Evolutionary conservation across 2,329 filamentous ascomycete genomes (phyloP).

Genomic region (Fusarium sp.): DNA sequence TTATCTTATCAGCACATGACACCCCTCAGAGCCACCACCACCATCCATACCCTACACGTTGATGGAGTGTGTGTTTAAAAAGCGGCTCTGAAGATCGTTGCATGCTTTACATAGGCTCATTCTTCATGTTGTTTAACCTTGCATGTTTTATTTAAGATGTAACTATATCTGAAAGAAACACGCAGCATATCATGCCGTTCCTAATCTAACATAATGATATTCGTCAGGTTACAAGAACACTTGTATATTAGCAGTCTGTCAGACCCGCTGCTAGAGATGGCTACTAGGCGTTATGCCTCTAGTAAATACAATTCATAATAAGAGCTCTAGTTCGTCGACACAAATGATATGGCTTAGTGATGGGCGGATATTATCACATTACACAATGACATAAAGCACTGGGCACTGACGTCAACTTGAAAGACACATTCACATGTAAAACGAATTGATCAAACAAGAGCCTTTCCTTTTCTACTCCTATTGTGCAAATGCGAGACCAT

Average conservation of each 20-base stretch:
- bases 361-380: background rate
- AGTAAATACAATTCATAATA: too few species aligned
- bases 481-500: slow-evolving; percentile 49
- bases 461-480: slow-evolving; percentile 51
- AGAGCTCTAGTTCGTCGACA: background rate
- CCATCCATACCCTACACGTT: slow-evolving; percentile 25
- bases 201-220: too few species aligned
- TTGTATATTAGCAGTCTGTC: background rate
- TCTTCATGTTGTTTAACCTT: rapidly evolving
- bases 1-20: slow-evolving; percentile 54
- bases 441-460: slow-evolving; percentile 44
- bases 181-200: background rate
- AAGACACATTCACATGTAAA: slow-evolving; percentile 6
- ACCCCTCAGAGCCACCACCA: slow-evolving; percentile 13
- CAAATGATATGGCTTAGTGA: background rate
- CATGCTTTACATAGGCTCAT: too few species aligned
- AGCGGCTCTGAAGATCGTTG: background rate
- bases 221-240: background rate
- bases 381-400: background rate
- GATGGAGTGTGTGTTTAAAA: background rate
- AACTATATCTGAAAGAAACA: too few species aligned
- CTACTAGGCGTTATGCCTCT: background rate
- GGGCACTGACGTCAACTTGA: background rate
- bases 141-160: rapidly evolving
- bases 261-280: background rate